Evolutionary conservation across 2,329 filamentous ascomycete species (phyloP).

Genomic region (Fusarium devonianum): DNA sequence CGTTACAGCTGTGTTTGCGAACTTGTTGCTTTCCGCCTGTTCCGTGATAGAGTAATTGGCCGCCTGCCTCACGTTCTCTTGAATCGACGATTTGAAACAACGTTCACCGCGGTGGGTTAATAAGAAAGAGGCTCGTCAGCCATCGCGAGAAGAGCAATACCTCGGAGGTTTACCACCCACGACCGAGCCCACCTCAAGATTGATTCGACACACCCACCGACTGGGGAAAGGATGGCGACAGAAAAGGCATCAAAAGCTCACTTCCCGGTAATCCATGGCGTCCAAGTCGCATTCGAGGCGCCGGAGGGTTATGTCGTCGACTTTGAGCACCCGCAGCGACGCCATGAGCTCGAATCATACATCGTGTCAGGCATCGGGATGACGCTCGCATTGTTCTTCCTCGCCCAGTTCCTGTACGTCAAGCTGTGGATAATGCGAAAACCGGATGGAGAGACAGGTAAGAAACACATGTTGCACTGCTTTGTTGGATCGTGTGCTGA

Average conservation of each 20-base stretch:
- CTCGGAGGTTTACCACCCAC: too few relatives aligned
- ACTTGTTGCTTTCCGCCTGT: background rate
- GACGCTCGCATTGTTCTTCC: slow-evolving; percentile 31
- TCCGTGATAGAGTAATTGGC: background rate
- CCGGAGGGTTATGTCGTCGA: slow-evolving; percentile 46
- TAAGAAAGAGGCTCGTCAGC: too few relatives aligned
- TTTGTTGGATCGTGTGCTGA: background rate
- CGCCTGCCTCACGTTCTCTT: background rate
- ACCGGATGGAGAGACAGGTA: slow-evolving; percentile 32
- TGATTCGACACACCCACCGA: background rate
- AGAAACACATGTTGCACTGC: background rate
- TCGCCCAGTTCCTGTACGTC: slow-evolving; percentile 38
- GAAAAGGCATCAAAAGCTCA: slow-evolving; percentile 7
- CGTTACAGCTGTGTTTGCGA: background rate
- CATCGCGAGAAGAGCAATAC: too few relatives aligned
- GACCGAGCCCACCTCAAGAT: too few relatives aligned
- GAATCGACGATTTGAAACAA: background rate
- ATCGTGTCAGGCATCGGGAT: slow-evolving; percentile 29
- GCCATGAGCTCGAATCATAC: slow-evolving; percentile 33
- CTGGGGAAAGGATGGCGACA: background rate
- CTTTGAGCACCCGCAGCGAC: slow-evolving; percentile 44
- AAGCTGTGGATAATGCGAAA: slow-evolving; percentile 35
- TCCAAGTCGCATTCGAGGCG: slow-evolving; percentile 31
- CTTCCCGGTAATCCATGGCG: slow-evolving; percentile 29
- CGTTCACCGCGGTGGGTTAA: background rate